These are phyloP conservation scores for Colletotrichum musae DNA, from an alignment of 2,329 filamentous ascomycete species.

Conservation along the genomic window DNA sequence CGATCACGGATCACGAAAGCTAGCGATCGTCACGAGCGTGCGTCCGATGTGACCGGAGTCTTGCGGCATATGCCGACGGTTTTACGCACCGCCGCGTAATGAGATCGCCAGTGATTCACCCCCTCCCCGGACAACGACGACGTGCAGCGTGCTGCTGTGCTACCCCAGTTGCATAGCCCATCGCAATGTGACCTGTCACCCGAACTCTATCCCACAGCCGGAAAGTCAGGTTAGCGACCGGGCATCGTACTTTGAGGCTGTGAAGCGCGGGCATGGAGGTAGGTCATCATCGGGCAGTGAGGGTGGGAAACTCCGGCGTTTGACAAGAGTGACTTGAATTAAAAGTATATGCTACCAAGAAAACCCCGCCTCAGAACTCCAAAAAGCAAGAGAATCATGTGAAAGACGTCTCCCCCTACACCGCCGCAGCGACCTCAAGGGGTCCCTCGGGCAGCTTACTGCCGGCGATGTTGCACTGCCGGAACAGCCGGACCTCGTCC, in stretches of 20 bases:
- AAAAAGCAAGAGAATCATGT: conserved; percentile 8
- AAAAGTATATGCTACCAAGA: neutral
- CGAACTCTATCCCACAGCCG: neutral
- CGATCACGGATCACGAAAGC: conserved; percentile 10
- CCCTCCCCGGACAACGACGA: neutral
- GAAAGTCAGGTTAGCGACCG: too few relatives aligned
- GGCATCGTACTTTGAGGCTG: neutral
- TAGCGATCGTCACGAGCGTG: neutral
- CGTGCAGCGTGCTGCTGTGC: neutral
- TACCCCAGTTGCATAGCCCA: neutral
- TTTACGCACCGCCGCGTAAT: neutral
- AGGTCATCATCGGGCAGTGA: too few relatives aligned
- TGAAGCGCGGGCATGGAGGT: neutral
- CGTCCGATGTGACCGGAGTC: conserved; percentile 17
- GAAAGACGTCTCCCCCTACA: neutral
- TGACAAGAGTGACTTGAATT: too few relatives aligned
- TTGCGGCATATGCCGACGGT: conserved; percentile 2
- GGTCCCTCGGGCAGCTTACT: conserved; percentile 70
- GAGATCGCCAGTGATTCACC: conserved; percentile 16
- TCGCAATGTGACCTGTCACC: neutral
- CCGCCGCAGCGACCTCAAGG: conserved; percentile 18
- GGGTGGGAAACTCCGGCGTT: too few relatives aligned
- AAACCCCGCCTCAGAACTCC: neutral
- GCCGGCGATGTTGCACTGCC: conserved; percentile 85
- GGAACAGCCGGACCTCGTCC: conserved; percentile 81